These are phyloP conservation scores for Cardiospermum halicacabum DNA, from an alignment of 345 rosid species.

Conservation along the genomic window DNA sequence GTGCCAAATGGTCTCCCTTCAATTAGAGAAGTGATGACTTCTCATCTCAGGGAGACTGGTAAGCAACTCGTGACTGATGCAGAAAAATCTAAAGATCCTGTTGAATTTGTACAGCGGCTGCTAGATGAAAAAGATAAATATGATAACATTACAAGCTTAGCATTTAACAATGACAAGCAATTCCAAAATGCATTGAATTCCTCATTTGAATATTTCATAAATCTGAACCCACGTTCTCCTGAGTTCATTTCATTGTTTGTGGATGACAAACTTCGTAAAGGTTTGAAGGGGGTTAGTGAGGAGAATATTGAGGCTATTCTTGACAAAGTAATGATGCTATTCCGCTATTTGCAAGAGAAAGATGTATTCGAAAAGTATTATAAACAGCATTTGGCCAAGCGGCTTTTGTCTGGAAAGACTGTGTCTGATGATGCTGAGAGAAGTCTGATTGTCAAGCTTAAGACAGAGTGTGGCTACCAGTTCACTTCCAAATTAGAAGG, in stretches of 20 bases:
- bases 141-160: slow-evolving; percentile 47
- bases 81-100: slow-evolving; percentile 65
- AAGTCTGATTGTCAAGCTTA: slow-evolving; percentile 70
- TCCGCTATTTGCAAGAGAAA: slow-evolving; percentile 71
- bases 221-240: slow-evolving; percentile 61
- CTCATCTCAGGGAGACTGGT: slow-evolving; percentile 63
- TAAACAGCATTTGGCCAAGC: slow-evolving; percentile 68
- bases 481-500: slow-evolving; percentile 72
- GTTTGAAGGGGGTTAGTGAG: slow-evolving; percentile 63
- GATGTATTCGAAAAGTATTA: slow-evolving; percentile 73
- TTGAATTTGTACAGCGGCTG: slow-evolving; percentile 68
- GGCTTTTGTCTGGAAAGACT: slow-evolving; percentile 62
- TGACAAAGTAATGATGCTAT: slow-evolving; percentile 77
- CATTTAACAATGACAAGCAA: slow-evolving; percentile 58
- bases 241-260: slow-evolving; percentile 65
- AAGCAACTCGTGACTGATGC: slow-evolving; percentile 60
- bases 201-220: slow-evolving; percentile 63
- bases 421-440: slow-evolving; percentile 78
- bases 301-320: slow-evolving; percentile 60
- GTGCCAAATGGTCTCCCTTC: slow-evolving; percentile 47
- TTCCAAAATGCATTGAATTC: slow-evolving; percentile 73
- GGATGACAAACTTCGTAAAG: slow-evolving; percentile 70
- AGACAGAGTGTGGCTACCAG: slow-evolving; percentile 72
- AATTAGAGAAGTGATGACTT: slow-evolving; percentile 58
- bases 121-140: slow-evolving; percentile 65